Evolutionary conservation across 1,284 basidiomycete genomes (phyloP), one percentile per base, ranked within the genome.

Genomic region (Cryptococcus depauperatus): DNA sequence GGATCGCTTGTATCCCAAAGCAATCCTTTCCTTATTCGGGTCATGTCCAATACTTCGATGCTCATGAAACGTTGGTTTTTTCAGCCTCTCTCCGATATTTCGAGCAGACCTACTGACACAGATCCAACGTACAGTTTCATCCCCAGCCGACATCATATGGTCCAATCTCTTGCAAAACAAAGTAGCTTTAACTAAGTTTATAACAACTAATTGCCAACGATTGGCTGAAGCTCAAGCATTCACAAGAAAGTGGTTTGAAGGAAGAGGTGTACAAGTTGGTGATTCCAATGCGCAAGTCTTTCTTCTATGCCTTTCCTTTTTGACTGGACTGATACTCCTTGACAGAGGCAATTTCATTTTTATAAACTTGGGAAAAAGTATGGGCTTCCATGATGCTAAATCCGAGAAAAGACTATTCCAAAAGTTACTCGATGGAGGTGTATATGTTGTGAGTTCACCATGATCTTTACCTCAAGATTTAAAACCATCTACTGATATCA

Each of bases 1-100:
- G 73, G 72, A 13, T 57, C 65, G 5, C 56, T 73, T 4, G 60
- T 73, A 35, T 67, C 67, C 8, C 72, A 71, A 44, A 55, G 66
- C 43, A 73, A 74, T 57, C 68, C 67, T 2, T 55, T 66, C 6
- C 54, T 73, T 8, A 58, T 72, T 18, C 58, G 69, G 21, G 59
- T 68, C 1, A 66, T 70, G 59, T 65, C 67, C 11, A 62, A 62
- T 41, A 64, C 65, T 2, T 58, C 57, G 8, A 62, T 68, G 59
- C 54, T 68, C 23, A 68, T 68, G 64, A 69, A 69, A 51, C 59
- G 64, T 62, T 38, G 47, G 60, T 52, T 30, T 14, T 22, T 23
- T n/a, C n/a, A n/a, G n/a, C 25, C 21, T 18, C 23, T 14, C 22
- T 37, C 16, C 35, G 18, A n/a, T 37, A 26, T 16, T 6, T 21